Conservation (phyloP, 2,329 filamentous ascomycete genomes). For the Fusarium multiceps region DNA sequence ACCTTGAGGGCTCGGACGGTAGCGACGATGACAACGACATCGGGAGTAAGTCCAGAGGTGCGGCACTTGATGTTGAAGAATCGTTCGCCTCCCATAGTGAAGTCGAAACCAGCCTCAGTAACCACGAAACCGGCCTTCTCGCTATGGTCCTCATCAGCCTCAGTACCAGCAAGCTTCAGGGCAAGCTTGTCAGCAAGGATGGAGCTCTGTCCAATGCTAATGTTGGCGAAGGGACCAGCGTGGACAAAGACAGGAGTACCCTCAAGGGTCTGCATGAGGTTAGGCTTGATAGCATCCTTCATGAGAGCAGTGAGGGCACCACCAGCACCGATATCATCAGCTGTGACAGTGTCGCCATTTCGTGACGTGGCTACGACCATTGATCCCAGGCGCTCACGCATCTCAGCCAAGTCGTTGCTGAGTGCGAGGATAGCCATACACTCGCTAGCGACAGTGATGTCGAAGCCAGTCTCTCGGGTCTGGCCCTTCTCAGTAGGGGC, state of each 20-base stretch:
- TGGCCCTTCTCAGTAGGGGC: slow-evolving; percentile 92
- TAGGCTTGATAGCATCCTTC: slow-evolving; percentile 98
- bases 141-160: slow-evolving; percentile 86
- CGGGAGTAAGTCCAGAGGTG: slow-evolving; percentile 89
- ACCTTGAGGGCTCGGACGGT: slow-evolving; percentile 97
- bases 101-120: slow-evolving; percentile 98
- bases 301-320: slow-evolving; percentile 94
- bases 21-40: slow-evolving; percentile 93
- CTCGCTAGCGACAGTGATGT: slow-evolving; percentile 97
- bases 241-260: slow-evolving; percentile 98
- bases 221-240: slow-evolving; percentile 97
- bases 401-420: slow-evolving; percentile 85
- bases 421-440: slow-evolving; percentile 98
- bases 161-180: slow-evolving; percentile 93
- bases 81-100: slow-evolving; percentile 98
- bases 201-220: slow-evolving; percentile 96
- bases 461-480: slow-evolving; percentile 90
- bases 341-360: slow-evolving; percentile 89
- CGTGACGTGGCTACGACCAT: slow-evolving; percentile 95
- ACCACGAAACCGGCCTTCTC: slow-evolving; percentile 91
- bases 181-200: slow-evolving; percentile 95
- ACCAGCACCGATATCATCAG: slow-evolving; percentile 92
- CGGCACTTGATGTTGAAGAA: slow-evolving; percentile 99
- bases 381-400: slow-evolving; percentile 91
- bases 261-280: slow-evolving; percentile 97